Percentiles rank a stretch among this genome's conserved stretches.
Conservation (phyloP, 2,329 filamentous ascomycete genomes). For the Plectosphaerella cucumerina region DNA sequence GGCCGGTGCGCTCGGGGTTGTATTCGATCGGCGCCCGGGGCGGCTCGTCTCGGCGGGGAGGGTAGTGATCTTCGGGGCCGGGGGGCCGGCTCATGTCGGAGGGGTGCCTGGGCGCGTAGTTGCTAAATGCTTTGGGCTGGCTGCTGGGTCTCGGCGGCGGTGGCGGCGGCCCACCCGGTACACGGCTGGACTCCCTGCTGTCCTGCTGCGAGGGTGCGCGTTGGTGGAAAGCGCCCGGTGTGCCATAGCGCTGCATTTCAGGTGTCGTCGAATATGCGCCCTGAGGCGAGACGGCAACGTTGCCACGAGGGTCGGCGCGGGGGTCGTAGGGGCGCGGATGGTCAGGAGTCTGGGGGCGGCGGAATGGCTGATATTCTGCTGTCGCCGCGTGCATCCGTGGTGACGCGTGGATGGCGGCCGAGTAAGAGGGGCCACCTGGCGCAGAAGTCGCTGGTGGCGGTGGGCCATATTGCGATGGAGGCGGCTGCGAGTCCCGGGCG, state of each 20-base stretch:
- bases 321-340: constrained; percentile 52
- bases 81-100: constrained; percentile 40
- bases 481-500: constrained; percentile 36
- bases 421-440: constrained; percentile 8
- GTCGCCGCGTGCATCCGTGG: constrained; percentile 50
- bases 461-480: constrained; percentile 35
- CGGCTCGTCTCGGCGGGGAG: constrained; percentile 42
- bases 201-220: constrained; percentile 48
- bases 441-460: neutral
- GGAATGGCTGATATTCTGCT: constrained; percentile 57
- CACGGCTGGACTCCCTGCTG: constrained; percentile 31
- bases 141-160: constrained; percentile 47
- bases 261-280: constrained; percentile 51
- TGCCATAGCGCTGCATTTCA: constrained; percentile 55
- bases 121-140: constrained; percentile 46
- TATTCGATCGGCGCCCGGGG: constrained; percentile 38
- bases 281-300: constrained; percentile 43
- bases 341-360: constrained; percentile 71
- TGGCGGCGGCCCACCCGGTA: constrained; percentile 28
- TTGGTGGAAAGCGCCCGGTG: constrained; percentile 51
- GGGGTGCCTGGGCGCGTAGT: constrained; percentile 38
- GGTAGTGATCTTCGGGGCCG: constrained; percentile 38
- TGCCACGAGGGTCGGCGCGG: constrained; percentile 45
- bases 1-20: constrained; percentile 44
- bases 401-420: constrained; percentile 47